A percentile compares a stretch with the other conserved stretches of the same genome.
Conservation (phyloP, 106 monocot species). For the Dactylorhiza incarnata region DNA sequence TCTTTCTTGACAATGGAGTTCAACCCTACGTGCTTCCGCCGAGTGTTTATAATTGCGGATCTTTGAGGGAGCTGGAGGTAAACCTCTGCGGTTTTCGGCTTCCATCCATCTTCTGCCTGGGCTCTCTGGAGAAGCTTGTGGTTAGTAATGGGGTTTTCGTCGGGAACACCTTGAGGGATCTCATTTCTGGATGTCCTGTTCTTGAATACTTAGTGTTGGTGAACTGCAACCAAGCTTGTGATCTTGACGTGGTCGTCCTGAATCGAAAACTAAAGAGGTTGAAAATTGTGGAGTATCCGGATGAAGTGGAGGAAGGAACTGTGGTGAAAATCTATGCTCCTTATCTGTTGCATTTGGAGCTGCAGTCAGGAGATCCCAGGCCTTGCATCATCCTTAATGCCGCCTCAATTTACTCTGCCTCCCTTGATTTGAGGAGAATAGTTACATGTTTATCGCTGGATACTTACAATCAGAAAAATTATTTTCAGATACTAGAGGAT, state of each 20-base stretch:
- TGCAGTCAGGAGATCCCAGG: slow-evolving; percentile 7
- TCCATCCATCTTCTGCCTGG: neutral
- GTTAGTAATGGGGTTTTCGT: neutral
- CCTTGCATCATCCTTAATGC: neutral
- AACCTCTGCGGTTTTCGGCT: neutral
- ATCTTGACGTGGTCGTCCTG: neutral
- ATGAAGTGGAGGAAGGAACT: neutral
- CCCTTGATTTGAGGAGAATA: neutral
- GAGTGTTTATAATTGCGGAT: neutral
- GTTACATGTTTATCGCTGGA: neutral
- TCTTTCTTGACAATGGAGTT: neutral
- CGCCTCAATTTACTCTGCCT: neutral
- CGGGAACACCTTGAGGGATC: neutral
- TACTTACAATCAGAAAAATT: neutral
- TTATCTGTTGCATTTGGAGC: slow-evolving; percentile 6
- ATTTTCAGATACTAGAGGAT: neutral
- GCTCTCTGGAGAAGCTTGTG: slow-evolving; percentile 1
- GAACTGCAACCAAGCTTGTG: slow-evolving; percentile 6
- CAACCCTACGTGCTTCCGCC: neutral
- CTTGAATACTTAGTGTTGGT: slow-evolving; percentile 1
- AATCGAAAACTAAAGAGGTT: neutral
- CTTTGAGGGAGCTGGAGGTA: neutral
- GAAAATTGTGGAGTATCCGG: slow-evolving; percentile 3
- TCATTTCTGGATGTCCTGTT: slow-evolving; percentile 2
- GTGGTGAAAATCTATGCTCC: slow-evolving; percentile 7